phyloP scores from a whole-genome alignment of 257 asterid species.

The Nicotiana tabacum region DNA sequence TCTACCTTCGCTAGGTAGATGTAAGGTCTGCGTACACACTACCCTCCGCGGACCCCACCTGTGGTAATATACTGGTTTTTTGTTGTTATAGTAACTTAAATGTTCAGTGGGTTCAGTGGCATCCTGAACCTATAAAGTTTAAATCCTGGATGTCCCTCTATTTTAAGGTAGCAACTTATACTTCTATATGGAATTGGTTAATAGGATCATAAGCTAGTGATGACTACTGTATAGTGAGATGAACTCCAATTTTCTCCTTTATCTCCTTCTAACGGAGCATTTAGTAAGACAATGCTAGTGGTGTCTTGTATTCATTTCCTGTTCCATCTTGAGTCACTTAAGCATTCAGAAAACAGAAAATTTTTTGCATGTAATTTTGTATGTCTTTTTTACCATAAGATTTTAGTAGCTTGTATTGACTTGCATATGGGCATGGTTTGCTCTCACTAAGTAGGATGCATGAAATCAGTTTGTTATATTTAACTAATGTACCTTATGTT shows the following conservation, averaged over 20 bases:
- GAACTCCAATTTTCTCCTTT: background rate
- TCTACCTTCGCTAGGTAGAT: no score
- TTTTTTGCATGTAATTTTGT: background rate
- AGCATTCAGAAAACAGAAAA: background rate
- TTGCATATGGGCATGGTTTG: background rate
- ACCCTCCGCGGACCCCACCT: no score
- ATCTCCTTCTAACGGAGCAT: background rate
- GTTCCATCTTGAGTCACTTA: background rate
- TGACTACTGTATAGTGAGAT: background rate
- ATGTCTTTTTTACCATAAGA: background rate
- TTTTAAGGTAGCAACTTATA: background rate
- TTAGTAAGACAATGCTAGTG: background rate
- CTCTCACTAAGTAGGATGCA: background rate
- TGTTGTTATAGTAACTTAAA: no score
- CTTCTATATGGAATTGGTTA: background rate
- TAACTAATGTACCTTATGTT: background rate
- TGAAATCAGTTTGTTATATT: background rate
- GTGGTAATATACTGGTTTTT: no score
- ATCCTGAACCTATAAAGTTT: no score
- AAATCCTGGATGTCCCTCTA: no score
- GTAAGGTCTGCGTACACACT: no score
- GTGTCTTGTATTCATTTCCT: slow-evolving; percentile 1
- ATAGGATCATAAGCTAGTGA: background rate
- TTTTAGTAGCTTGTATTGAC: background rate
- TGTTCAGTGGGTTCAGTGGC: no score